Conservation (phyloP, 2,329 filamentous ascomycete species). For the Sclerotinia glacialis region DNA sequence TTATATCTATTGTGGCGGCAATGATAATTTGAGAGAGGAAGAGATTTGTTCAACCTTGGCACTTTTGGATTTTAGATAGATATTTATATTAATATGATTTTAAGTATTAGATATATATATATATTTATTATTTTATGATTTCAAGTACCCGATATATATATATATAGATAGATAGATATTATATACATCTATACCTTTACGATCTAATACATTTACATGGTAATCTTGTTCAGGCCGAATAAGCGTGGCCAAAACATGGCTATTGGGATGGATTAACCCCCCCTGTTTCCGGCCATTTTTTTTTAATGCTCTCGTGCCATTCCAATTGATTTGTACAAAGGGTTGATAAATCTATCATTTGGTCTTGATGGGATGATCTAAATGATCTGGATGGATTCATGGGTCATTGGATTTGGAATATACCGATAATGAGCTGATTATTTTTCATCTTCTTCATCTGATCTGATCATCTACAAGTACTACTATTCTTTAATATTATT, state of each 20-base stretch:
- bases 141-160: no score
- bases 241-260: background rate
- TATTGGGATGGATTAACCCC: background rate
- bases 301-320: constrained; percentile 4
- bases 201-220: no score
- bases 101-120: no score
- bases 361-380: background rate
- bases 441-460: background rate
- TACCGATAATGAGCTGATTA: background rate
- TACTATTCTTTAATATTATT: no score
- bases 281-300: constrained; percentile 12
- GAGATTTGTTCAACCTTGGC: background rate
- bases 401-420: background rate
- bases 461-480: no score
- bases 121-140: no score
- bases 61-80: no score
- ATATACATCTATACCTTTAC: no score
- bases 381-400: background rate
- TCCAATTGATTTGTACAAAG: background rate
- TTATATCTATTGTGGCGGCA: background rate
- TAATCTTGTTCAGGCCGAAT: background rate
- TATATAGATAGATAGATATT: no score
- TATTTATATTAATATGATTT: no score
- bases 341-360: no score
- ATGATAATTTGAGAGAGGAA: no score